Percentiles rank a stretch among this genome's conserved stretches.
These are phyloP conservation scores for Naegleria lovaniensis DNA, from an alignment of 208 protist genomes.

Conservation along the genomic window DNA sequence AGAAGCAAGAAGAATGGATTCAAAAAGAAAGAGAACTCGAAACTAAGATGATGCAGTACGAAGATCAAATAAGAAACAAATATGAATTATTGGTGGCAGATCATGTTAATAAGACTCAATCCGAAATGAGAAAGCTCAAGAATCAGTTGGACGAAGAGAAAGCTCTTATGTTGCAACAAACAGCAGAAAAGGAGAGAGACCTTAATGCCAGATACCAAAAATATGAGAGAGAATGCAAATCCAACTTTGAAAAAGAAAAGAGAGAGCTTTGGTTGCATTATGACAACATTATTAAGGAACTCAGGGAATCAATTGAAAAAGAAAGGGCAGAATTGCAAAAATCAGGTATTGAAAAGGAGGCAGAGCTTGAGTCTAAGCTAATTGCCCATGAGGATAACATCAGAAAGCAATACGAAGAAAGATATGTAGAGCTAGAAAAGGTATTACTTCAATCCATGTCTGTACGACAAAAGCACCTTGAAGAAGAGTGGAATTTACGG, in stretches of 20 bases:
- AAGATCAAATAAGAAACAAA: constrained; percentile 14
- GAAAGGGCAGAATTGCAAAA: background rate
- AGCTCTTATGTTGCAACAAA: background rate
- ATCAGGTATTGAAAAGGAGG: background rate
- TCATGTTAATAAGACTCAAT: background rate
- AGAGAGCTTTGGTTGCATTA: background rate
- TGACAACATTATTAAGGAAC: background rate
- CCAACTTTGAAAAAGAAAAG: constrained; percentile 12
- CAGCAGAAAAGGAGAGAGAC: background rate
- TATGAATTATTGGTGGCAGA: background rate
- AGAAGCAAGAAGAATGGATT: constrained; percentile 10
- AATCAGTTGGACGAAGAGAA: background rate
- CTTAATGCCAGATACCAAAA: constrained; percentile 14
- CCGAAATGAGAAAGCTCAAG: background rate
- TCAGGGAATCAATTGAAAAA: background rate
- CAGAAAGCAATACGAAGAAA: constrained; percentile 15
- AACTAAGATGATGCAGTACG: background rate
- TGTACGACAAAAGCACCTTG: background rate
- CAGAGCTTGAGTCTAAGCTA: background rate
- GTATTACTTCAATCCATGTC: background rate
- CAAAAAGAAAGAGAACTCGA: constrained; percentile 9
- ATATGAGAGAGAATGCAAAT: background rate
- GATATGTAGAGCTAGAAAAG: too few relatives aligned
- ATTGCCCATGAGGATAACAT: background rate
- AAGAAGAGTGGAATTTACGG: background rate